Evolutionary conservation across 2,329 filamentous ascomycete species (phyloP).

Genomic region (Byssothecium circinans): DNA sequence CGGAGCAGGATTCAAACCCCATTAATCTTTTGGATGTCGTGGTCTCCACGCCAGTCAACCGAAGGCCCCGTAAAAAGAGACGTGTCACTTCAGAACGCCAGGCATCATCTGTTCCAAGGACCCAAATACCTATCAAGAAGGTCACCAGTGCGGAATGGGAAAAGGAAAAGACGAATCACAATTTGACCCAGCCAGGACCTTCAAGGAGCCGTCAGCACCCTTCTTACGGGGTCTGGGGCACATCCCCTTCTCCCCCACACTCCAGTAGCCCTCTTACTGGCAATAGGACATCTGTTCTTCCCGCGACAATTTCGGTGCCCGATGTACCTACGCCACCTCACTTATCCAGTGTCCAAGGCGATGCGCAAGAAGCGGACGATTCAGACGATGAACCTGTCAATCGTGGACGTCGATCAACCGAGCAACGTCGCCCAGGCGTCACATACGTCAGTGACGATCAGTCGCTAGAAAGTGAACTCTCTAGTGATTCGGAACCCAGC

Average conservation of each 20-base stretch:
- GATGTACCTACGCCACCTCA: constrained; percentile 36
- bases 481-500: constrained; percentile 32
- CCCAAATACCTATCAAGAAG: constrained; percentile 2
- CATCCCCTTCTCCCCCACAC: constrained; percentile 49
- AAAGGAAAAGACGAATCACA: constrained; percentile 23
- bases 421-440: constrained; percentile 17
- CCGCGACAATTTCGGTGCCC: constrained; percentile 11
- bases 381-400: constrained; percentile 28
- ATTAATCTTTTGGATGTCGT: constrained; percentile 29
- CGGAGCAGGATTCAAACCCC: constrained; percentile 16
- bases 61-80: constrained; percentile 8
- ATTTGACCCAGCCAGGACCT: constrained; percentile 12
- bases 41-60: constrained; percentile 25
- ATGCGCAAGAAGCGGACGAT: constrained; percentile 12
- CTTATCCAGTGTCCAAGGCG: constrained; percentile 31
- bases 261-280: constrained; percentile 33
- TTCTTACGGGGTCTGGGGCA: constrained; percentile 34
- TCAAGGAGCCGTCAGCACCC: constrained; percentile 5
- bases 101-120: constrained; percentile 2
- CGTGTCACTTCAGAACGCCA: constrained; percentile 6
- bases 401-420: constrained; percentile 15
- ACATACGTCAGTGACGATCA: constrained; percentile 22
- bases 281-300: constrained; percentile 8
- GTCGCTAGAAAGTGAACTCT: constrained; percentile 21
- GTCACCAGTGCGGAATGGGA: constrained; percentile 21